Base-by-base conservation (phyloP, 192 early-diverging fungal genomes). In the Pecoramyces ruminantium region DNA sequence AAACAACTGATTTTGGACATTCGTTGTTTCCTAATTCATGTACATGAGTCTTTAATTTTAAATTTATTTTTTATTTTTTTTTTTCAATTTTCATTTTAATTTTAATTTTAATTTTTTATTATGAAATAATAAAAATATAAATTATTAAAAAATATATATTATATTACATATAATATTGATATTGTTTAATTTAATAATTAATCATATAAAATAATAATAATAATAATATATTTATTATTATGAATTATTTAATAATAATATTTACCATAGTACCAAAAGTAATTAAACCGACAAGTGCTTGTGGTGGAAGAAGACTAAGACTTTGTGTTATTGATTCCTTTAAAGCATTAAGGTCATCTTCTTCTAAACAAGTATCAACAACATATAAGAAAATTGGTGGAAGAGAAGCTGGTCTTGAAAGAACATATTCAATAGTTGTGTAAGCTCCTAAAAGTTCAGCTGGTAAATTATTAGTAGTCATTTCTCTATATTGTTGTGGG, bases 221-320 rank as follows among this genome's bases (percentile, higher is more conserved):
- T 29, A 77, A 14, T 29, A 11, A 13, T 17, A 28, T 4, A 80
- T 13, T 13, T 81, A 25, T 27, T n/a, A 28, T 82, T 30, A 77
- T n/a, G n/a, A 13, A 29, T 25, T 25, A n/a, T 29, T 18, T 51
- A 16, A 38, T n/a, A n/a, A n/a, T n/a, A n/a, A n/a, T n/a, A n/a
- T 82, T 80, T 88, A 96, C 96, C 96, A 98, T 99, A 4, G 96
- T 97, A n/a, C 97, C 97, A 86, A 89, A 99, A 30, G 97, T 98
- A 78, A 99, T 94, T 81, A 99, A 87, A 40, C 97, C 97, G 51
- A 99, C 95, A 81, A 96, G 91, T n/a, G 96, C 94, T 79, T 95
- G 89, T 18, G 89, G 92, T n/a, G 97, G 97, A 38, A 99, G 82
- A 83, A 99, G 87, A 85, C 93, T 96, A 81, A 99, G 86, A 79